These are phyloP conservation scores for Didymella pomorum DNA, from an alignment of 2,329 filamentous ascomycete species.

Conservation along the genomic window DNA sequence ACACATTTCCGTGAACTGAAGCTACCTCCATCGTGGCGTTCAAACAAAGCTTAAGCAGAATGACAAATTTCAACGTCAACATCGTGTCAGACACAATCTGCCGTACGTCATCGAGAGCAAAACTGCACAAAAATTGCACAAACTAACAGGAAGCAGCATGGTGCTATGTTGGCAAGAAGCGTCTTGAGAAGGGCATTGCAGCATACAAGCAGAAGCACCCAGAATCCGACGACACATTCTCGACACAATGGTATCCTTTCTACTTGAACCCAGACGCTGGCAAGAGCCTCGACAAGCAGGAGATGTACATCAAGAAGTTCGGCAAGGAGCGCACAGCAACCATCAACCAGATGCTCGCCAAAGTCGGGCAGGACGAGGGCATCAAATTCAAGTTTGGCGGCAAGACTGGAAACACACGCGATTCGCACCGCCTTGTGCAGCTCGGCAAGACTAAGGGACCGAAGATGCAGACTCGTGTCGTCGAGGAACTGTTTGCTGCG, in stretches of 20 bases:
- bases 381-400: conserved; percentile 78
- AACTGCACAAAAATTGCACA: conserved; percentile 15
- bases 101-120: conserved; percentile 58
- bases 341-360: conserved; percentile 65
- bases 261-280: conserved; percentile 76
- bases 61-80: conserved; percentile 73
- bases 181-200: conserved; percentile 75
- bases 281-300: conserved; percentile 62
- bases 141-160: conserved; percentile 33
- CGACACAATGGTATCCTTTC: conserved; percentile 78
- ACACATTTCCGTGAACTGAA: conserved; percentile 6
- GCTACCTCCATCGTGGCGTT: conserved; percentile 45
- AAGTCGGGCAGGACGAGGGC: conserved; percentile 69
- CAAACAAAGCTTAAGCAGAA: conserved; percentile 42
- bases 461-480: conserved; percentile 57
- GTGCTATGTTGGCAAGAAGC: conserved; percentile 80
- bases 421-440: conserved; percentile 77
- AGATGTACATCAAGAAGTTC: conserved; percentile 69
- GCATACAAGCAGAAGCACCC: conserved; percentile 70
- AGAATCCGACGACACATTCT: conserved; percentile 71
- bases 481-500: conserved; percentile 51
- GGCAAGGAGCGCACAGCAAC: conserved; percentile 66
- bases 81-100: conserved; percentile 82
- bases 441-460: conserved; percentile 66
- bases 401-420: conserved; percentile 76